Percentiles rank a stretch among this genome's conserved stretches.
Conservation (phyloP, 345 rosid species). For the Pseudoturritis turrita region DNA sequence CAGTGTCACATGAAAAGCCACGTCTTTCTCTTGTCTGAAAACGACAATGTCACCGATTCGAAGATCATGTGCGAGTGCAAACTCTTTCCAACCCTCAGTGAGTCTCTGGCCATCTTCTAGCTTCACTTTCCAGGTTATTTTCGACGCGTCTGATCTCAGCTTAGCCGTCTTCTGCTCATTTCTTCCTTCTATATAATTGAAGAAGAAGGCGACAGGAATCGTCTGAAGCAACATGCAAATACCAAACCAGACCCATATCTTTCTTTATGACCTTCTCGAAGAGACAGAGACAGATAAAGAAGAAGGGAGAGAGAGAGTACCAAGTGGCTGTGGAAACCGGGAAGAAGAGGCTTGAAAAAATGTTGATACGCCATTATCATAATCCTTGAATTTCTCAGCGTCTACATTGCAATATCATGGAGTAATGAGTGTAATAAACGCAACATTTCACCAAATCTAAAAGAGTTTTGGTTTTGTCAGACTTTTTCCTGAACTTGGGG, state of each 20-base stretch:
- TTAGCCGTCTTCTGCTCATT: background rate
- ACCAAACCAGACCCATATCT: no score
- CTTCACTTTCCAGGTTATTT: background rate
- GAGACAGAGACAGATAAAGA: background rate
- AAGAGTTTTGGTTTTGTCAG: no score
- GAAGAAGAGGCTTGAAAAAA: conserved; percentile 14
- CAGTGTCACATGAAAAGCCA: background rate
- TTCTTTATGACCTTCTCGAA: background rate
- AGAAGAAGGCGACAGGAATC: background rate
- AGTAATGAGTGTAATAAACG: background rate
- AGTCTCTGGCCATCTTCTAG: background rate
- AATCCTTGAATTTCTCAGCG: background rate
- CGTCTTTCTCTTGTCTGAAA: background rate
- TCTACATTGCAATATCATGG: background rate
- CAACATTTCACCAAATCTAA: background rate
- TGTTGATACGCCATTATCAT: background rate
- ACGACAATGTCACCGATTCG: background rate
- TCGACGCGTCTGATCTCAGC: background rate
- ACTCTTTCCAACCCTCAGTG: conserved; percentile 14
- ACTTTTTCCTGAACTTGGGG: no score
- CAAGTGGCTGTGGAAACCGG: background rate
- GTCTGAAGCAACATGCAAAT: conserved; percentile 8
- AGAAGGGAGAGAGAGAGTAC: background rate
- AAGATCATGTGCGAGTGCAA: background rate
- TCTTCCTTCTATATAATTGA: background rate